Conservation (phyloP, 495 filamentous ascomycete species). For the Hypomontagnella monticulosa region DNA sequence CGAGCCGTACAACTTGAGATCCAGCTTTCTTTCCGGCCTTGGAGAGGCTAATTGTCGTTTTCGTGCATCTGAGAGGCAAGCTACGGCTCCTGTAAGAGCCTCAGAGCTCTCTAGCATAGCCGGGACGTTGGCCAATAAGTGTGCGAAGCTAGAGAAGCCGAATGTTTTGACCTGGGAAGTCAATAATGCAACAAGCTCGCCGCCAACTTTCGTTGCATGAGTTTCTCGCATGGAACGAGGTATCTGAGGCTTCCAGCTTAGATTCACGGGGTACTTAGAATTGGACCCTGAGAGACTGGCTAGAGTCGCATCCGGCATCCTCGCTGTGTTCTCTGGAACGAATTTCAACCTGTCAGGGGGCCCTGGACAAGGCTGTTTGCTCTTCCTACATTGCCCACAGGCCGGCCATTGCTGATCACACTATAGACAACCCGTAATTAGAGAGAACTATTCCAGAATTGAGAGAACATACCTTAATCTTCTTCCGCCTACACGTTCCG, state of each 20-base stretch:
- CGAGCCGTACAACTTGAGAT: slow-evolving; percentile 8
- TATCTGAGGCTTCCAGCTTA: neutral
- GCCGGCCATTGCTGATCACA: slow-evolving; percentile 15
- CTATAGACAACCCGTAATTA: slow-evolving; percentile 1
- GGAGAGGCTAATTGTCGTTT: slow-evolving; percentile 5
- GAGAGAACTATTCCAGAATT: neutral
- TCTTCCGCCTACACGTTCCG: slow-evolving; percentile 5
- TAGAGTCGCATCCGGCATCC: neutral
- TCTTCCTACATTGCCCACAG: slow-evolving; percentile 16
- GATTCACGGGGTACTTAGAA: neutral
- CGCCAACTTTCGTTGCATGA: neutral
- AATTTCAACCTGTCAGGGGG: slow-evolving; percentile 3
- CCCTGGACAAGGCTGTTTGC: slow-evolving; percentile 3
- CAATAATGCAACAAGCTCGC: slow-evolving; percentile 5
- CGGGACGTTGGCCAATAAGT: neutral
- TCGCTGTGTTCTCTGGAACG: neutral
- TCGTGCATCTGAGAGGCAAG: slow-evolving; percentile 11
- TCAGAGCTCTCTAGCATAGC: slow-evolving; percentile 10
- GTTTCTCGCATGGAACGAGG: neutral
- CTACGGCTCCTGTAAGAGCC: slow-evolving; percentile 1
- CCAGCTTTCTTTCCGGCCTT: slow-evolving; percentile 7
- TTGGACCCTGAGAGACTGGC: neutral
- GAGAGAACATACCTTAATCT: slow-evolving; percentile 13
- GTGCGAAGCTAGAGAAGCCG: slow-evolving; percentile 13
- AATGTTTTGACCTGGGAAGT: slow-evolving; percentile 12